phyloP scores from a whole-genome alignment of 768 basidiomycete genomes.

The Steccherinum ochraceum region DNA sequence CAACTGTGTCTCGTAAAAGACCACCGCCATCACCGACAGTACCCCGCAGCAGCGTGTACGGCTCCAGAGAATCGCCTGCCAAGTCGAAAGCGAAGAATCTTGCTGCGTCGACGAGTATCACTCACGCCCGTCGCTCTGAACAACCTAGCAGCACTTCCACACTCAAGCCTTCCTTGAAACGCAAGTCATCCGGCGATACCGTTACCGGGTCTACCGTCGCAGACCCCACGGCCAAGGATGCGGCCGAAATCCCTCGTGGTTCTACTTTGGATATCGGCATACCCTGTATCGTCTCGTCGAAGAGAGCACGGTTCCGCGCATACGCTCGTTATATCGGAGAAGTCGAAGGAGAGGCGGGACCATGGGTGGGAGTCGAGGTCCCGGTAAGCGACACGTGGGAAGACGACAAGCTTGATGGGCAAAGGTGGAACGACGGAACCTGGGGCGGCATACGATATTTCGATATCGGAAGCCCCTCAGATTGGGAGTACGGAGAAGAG shows the following conservation, averaged over 20 bases:
- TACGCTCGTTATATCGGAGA: conserved; percentile 87
- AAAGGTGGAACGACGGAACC: conserved; percentile 83
- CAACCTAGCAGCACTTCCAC: conserved; percentile 24
- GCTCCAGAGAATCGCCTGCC: conserved; percentile 1
- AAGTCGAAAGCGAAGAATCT: conserved; percentile 13
- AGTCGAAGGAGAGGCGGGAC: conserved; percentile 71
- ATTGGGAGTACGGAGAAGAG: conserved; percentile 56
- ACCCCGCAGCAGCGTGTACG: background rate
- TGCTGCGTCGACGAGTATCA: background rate
- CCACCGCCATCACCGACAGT: conserved; percentile 8
- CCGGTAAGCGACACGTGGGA: conserved; percentile 58
- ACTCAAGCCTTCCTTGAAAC: conserved; percentile 23
- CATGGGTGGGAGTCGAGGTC: conserved; percentile 91
- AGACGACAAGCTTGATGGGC: conserved; percentile 45
- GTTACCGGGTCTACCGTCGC: conserved; percentile 18
- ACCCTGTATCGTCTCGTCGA: conserved; percentile 83
- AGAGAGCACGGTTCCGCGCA: conserved; percentile 79
- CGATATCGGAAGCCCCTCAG: conserved; percentile 58
- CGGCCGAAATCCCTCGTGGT: conserved; percentile 40
- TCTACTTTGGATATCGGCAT: conserved; percentile 82
- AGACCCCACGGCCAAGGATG: conserved; percentile 2
- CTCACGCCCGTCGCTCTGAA: conserved; percentile 16
- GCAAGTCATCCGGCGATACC: conserved; percentile 33
- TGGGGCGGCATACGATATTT: conserved; percentile 83
- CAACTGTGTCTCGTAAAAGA: conserved; percentile 15